Conservation (phyloP, 208 protist species). For the Leptomonas pyrrhocoris region DNA sequence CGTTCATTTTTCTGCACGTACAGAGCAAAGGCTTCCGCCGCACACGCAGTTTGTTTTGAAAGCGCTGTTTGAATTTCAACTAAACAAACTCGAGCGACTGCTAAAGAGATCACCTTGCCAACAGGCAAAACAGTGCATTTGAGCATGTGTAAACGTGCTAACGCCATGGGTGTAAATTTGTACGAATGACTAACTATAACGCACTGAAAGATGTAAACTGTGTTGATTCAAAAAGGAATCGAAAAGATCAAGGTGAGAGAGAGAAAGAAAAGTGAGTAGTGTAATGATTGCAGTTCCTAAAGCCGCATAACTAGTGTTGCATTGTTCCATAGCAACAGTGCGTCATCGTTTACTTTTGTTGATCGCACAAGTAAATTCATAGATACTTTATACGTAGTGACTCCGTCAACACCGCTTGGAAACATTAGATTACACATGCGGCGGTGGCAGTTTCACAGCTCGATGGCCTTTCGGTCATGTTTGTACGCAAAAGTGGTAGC, state of each 20-base stretch:
- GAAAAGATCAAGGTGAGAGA: background rate
- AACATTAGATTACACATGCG: no score
- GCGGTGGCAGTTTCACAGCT: no score
- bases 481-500: no score
- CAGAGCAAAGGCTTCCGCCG: constrained; percentile 12
- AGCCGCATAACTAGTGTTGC: no score
- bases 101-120: constrained; percentile 15
- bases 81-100: background rate
- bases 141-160: background rate
- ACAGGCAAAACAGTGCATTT: constrained; percentile 35
- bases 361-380: no score
- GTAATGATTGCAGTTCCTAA: background rate
- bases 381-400: no score
- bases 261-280: background rate
- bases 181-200: background rate
- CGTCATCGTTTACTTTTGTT: no score
- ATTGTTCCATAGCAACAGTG: background rate
- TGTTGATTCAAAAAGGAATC: no score
- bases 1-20: background rate
- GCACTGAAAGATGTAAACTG: background rate
- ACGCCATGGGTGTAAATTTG: background rate
- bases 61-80: constrained; percentile 18
- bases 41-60: constrained; percentile 1
- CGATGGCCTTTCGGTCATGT: no score
- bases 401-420: no score